Percentiles rank a stretch among this genome's conserved stretches.
Conservation (phyloP, 192 early-diverging fungal genomes). For the Rhizoclosmatium globosum region DNA sequence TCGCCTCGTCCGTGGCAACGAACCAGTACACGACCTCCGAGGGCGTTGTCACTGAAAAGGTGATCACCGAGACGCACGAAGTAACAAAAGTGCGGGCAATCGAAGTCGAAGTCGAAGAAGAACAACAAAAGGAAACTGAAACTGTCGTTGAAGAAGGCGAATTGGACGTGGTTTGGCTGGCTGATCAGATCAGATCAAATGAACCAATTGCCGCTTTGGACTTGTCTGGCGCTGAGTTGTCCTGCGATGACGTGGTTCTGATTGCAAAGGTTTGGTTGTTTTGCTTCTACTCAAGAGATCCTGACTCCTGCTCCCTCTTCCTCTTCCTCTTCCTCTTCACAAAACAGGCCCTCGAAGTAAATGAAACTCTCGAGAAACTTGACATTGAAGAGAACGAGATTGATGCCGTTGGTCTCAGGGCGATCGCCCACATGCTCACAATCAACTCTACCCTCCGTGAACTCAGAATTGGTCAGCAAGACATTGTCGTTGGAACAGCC, state of each 20-base stretch:
- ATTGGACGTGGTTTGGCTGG: constrained; percentile 11
- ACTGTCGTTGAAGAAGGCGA: constrained; percentile 17
- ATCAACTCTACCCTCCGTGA: constrained; percentile 51
- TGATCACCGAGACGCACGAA: constrained; percentile 23
- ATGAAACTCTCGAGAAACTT: constrained; percentile 48
- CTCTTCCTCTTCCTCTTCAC: background rate
- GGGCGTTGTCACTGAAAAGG: constrained; percentile 14
- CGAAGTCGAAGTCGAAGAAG: constrained; percentile 20
- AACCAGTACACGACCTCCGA: background rate
- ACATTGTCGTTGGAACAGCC: constrained; percentile 41
- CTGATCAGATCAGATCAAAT: background rate
- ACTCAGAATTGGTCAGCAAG: constrained; percentile 45
- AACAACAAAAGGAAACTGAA: background rate
- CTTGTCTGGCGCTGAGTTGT: constrained; percentile 8
- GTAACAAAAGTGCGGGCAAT: background rate
- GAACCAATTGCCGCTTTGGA: constrained; percentile 8
- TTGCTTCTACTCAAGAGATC: background rate
- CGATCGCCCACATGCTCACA: constrained; percentile 45
- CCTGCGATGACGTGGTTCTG: constrained; percentile 15
- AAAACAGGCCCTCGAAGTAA: constrained; percentile 31
- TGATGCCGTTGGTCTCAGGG: constrained; percentile 48
- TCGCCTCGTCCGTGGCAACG: background rate
- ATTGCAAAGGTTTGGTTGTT: constrained; percentile 19
- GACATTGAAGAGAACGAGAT: constrained; percentile 52
- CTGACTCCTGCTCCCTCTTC: background rate